These are phyloP conservation scores for Axilococcus clingmanii DNA, from an alignment of 139 green algal species.

Conservation along the genomic window DNA sequence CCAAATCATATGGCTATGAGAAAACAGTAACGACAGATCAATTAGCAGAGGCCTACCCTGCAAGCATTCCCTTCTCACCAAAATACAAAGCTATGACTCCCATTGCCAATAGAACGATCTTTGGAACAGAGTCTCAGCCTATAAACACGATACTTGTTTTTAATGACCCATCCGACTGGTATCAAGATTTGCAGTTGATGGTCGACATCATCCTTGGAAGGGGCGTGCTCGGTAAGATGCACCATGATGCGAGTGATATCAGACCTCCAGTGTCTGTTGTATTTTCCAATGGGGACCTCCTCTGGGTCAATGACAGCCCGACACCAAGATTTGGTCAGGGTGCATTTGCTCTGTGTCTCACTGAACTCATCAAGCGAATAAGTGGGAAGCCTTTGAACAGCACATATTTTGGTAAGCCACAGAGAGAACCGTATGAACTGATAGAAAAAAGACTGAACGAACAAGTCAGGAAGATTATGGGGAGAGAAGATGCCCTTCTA, in stretches of 20 bases:
- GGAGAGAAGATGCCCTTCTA: neutral
- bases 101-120: neutral
- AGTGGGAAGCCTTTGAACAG: constrained; percentile 10
- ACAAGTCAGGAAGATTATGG: constrained; percentile 42
- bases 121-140: constrained; percentile 35
- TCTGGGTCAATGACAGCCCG: constrained; percentile 61
- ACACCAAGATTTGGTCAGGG: constrained; percentile 57
- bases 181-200: constrained; percentile 41
- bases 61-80: constrained; percentile 41
- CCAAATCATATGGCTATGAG: constrained; percentile 56
- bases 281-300: constrained; percentile 54
- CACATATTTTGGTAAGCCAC: constrained; percentile 54
- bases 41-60: constrained; percentile 37
- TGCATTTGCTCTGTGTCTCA: constrained; percentile 46
- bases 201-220: constrained; percentile 20
- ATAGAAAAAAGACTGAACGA: constrained; percentile 42
- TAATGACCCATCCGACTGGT: constrained; percentile 64
- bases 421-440: constrained; percentile 48
- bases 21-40: constrained; percentile 34
- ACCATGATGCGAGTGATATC: neutral
- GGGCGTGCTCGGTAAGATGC: constrained; percentile 5
- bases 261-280: constrained; percentile 13
- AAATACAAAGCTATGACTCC: constrained; percentile 9
- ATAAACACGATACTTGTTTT: constrained; percentile 59
- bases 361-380: constrained; percentile 33